Base-by-base conservation (phyloP, 108 stramenopile genomes). In the Fragilaria crotonensis region DNA sequence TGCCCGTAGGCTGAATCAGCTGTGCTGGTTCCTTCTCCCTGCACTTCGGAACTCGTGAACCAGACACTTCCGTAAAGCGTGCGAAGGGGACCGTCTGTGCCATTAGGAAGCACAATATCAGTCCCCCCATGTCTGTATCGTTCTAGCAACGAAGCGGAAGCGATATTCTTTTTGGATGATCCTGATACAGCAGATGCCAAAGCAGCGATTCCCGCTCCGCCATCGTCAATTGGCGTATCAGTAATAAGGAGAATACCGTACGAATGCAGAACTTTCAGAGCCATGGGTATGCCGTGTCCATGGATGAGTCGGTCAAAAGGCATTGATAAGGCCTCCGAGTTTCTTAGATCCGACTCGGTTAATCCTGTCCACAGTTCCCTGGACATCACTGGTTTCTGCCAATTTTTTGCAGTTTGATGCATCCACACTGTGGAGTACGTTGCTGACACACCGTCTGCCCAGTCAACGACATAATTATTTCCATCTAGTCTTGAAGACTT, bases 1-100 rank as follows among this genome's bases (percentile, higher is more conserved):
- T 71, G 58, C 0, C 83, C 79, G 68, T 92, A 92, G 18, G 85
- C 82, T 28, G 90, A 92, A 67, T 92, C 90, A 41, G 90, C 90
- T 21, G 63, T 65, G 46, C 84, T 85, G 3, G 82, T 66, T 26
- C 75, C 79, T 21, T 66, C 72, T 5, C 59, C 48, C 56, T 78
- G 67, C 25, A 52, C 60, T 3, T 56, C 32, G 1, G 83, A 71
- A 4, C 76, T 63, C 3, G 86, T 88, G 1, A 81, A 79, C 90
- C 90, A 87, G 1, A 92, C 78, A 21, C 59, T 65, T 18, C 90
- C 90, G 67, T 82, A 92, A 27, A 92, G 51, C 33, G 90, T 92
- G 25, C 85, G 84, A 20, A 84, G 66, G 4, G 90, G 90, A 45
- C 87, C 86, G 59, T 92, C 78, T 25, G 76, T 76, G 17, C 60